A percentile compares a stretch with the other conserved stretches of the same genome.
Conservation (phyloP, 176 grass and related monocot species). For the Metroxylon sagu region DNA sequence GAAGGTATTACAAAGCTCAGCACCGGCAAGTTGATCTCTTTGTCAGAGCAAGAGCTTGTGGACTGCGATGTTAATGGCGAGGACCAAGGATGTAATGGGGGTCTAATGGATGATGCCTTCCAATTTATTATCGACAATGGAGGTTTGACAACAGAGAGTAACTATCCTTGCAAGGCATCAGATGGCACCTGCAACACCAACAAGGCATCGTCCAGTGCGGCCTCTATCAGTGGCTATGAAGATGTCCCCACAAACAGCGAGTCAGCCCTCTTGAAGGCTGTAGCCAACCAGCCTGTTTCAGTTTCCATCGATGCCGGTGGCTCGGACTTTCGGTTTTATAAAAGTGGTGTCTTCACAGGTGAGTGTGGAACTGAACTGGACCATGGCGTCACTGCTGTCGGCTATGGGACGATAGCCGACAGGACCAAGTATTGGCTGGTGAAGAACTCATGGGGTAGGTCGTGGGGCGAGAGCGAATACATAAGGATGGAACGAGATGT, state of each 20-base stretch:
- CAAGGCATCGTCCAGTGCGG: constrained; percentile 2
- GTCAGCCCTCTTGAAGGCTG: constrained; percentile 23
- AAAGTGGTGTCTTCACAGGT: constrained; percentile 34
- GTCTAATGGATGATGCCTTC: constrained; percentile 2
- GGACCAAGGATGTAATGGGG: neutral
- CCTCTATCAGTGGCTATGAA: constrained; percentile 37
- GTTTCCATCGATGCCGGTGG: constrained; percentile 37
- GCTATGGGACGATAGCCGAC: constrained; percentile 24
- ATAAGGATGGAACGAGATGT: constrained; percentile 36
- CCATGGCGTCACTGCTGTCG: constrained; percentile 39
- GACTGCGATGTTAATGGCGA: constrained; percentile 9
- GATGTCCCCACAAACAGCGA: constrained; percentile 34
- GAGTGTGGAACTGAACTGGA: constrained; percentile 36
- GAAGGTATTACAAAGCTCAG: constrained; percentile 11
- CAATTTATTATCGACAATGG: constrained; percentile 9
- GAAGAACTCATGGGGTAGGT: constrained; percentile 53
- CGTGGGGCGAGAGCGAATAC: constrained; percentile 50
- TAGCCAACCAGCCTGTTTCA: constrained; percentile 32
- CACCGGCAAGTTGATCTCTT: constrained; percentile 5
- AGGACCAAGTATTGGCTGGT: constrained; percentile 42
- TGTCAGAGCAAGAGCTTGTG: constrained; percentile 21
- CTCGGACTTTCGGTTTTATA: constrained; percentile 47
- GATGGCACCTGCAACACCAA: neutral
- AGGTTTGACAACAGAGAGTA: neutral
- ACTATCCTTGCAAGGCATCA: constrained; percentile 9